Base-by-base conservation (phyloP, 1,284 basidiomycete genomes). In the Puccinia triticina region DNA sequence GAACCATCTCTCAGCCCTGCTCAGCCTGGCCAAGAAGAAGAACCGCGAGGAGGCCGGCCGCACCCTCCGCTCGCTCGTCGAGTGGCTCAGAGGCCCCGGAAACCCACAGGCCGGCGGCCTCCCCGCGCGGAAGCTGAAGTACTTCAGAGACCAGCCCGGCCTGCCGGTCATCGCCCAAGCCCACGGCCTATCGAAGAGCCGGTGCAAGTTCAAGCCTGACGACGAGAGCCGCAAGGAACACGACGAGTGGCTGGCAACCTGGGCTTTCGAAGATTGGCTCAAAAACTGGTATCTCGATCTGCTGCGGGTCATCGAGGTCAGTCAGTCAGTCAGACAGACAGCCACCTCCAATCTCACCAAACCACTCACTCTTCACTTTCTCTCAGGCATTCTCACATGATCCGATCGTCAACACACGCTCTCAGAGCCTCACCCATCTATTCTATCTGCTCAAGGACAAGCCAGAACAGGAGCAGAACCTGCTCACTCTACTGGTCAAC, bases 241-340 rank as follows among this genome's bases (percentile, higher is more conserved):
- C 23, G 85, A 96, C 83, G 89, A 91, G 67, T 91, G 94, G 86
- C 88, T 98, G 0, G 86, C 95, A 14, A 84, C 93, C 2, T 99
- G 93, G 92, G 92, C 93, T 83, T 99, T 96, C 87, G 97, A 99
- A 87, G 96, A 99, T 86, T 96, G 94, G 92, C 88, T 98, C 81
- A 99, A 99, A 88, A 95, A 95, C 85, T 98, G 93, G 88, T 98
- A 97, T 89, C 98, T 97, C 88, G 92, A 92, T 23, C 89, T 98
- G 67, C 90, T 99, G 11, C 93, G 97, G 86, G 91, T 94, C 59
- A 91, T 99, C 57, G 96, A 99, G 90, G 93, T 93, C 59, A 76
- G 86, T 84, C 34, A 7, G 37, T 23, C 29, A 40, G 3, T 0
- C 32, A 40, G 43, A 46, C 14, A 7, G 43, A 46, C 14, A 50